These are phyloP conservation scores for Blastobotrys aristatus DNA, from an alignment of 1,139 yeast genomes.

Conservation along the genomic window DNA sequence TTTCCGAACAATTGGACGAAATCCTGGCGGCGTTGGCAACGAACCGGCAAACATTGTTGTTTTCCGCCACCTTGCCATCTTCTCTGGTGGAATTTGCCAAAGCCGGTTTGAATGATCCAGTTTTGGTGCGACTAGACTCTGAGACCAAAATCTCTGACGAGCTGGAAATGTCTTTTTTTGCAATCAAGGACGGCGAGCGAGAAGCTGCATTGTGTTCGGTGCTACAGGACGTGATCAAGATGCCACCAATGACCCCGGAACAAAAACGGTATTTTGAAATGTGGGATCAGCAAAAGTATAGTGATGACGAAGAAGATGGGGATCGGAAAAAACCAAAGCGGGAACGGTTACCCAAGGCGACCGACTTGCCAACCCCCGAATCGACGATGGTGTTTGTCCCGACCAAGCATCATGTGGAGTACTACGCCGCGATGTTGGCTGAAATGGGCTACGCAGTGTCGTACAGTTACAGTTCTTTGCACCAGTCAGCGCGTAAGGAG, in stretches of 20 bases:
- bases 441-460: slow-evolving; percentile 83
- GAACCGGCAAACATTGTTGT: slow-evolving; percentile 77
- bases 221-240: slow-evolving; percentile 75
- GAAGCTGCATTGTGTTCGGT: slow-evolving; percentile 79
- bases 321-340: slow-evolving; percentile 39
- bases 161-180: slow-evolving; percentile 81
- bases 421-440: slow-evolving; percentile 61
- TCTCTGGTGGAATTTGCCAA: slow-evolving; percentile 93
- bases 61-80: slow-evolving; percentile 92
- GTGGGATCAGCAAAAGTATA: slow-evolving; percentile 27
- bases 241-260: slow-evolving; percentile 67
- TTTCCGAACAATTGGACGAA: slow-evolving; percentile 90
- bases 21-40: slow-evolving; percentile 78
- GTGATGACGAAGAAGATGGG: slow-evolving; percentile 41
- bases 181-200: slow-evolving; percentile 78
- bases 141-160: slow-evolving; percentile 87
- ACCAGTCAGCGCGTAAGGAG: slow-evolving; percentile 89
- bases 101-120: slow-evolving; percentile 91
- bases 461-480: slow-evolving; percentile 88
- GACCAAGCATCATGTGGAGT: slow-evolving; percentile 96
- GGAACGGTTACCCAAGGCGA: slow-evolving; percentile 68
- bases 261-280: slow-evolving; percentile 46
- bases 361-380: slow-evolving; percentile 72
- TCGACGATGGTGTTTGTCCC: slow-evolving; percentile 95
- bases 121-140: slow-evolving; percentile 84